Conservation (phyloP, 2,329 filamentous ascomycete species). For the Verticillium albo-atrum region DNA sequence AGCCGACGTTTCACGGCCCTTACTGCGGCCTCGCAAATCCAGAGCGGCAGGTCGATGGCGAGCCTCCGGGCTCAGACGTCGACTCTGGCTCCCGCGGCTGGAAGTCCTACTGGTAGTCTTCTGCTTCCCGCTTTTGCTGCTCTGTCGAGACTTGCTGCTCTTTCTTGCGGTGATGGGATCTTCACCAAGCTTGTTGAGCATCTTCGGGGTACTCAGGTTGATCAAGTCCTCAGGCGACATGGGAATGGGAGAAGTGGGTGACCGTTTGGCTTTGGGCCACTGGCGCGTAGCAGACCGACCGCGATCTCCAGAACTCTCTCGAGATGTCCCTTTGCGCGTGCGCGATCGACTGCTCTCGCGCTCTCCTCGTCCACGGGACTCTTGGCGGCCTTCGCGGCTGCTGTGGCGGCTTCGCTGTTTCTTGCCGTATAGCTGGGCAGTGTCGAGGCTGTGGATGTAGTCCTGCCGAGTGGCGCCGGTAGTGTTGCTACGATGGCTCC, state of each 20-base stretch:
- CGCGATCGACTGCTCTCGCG: constrained; percentile 44
- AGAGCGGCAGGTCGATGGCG: constrained; percentile 15
- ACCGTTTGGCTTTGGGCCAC: constrained; percentile 72
- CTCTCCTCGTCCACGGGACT: constrained; percentile 28
- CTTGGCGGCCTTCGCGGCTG: constrained; percentile 41
- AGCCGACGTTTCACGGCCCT: constrained; percentile 52
- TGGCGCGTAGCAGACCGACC: constrained; percentile 62
- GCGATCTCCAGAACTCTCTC: constrained; percentile 65
- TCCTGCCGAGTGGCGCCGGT: constrained; percentile 48
- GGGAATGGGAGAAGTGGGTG: constrained; percentile 85
- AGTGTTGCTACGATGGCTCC: constrained; percentile 46
- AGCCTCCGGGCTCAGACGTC: background rate
- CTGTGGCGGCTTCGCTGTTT: constrained; percentile 51
- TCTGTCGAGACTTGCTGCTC: constrained; percentile 22
- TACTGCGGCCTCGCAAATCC: constrained; percentile 58
- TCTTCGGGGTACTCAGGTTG: constrained; percentile 49
- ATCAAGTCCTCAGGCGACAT: constrained; percentile 89
- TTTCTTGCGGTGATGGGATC: constrained; percentile 44
- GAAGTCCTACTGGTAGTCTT: constrained; percentile 41
- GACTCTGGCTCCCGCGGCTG: constrained; percentile 34
- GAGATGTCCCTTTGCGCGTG: constrained; percentile 43
- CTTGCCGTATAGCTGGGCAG: constrained; percentile 61
- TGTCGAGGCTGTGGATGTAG: constrained; percentile 81
- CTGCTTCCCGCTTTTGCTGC: background rate
- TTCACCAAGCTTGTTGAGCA: constrained; percentile 18